Conservation (phyloP, 192 early-diverging fungal genomes). For the Gamsiella multidivaricata region DNA sequence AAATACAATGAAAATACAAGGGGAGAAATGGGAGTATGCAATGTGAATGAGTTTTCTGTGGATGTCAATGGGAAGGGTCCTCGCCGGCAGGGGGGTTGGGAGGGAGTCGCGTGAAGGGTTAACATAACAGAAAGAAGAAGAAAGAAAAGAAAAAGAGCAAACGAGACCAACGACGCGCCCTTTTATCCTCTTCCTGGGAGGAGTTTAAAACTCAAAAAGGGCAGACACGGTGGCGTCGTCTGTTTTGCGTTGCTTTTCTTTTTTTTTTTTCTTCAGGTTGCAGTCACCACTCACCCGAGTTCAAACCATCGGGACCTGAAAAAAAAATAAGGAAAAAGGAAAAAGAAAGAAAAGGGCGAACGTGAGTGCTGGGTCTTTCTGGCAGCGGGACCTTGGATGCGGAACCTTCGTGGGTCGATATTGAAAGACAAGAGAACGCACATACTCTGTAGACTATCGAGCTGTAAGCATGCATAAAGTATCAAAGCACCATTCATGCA, state of each 20-base stretch:
- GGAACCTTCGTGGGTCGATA: no score
- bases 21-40: not conserved
- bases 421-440: no score
- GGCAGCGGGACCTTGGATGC: no score
- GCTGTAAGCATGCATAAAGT: no score
- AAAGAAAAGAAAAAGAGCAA: conserved; percentile 28
- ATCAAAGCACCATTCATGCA: no score
- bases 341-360: not conserved
- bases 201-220: not conserved
- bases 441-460: no score
- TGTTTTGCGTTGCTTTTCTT: conserved; percentile 22
- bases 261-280: conserved; percentile 7
- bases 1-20: conserved; percentile 25
- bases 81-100: conserved; percentile 21
- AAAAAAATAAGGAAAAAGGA: not conserved
- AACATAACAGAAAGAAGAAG: conserved; percentile 35
- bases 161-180: conserved; percentile 4
- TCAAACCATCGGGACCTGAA: not conserved
- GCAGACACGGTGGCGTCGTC: conserved; percentile 6
- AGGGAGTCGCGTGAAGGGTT: conserved; percentile 39
- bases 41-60: not conserved
- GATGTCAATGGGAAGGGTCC: not conserved
- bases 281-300: not conserved
- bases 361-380: no score
- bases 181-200: conserved; percentile 9